phyloP scores from a whole-genome alignment of 164 flowering plant genomes.

The Nelumbo lutea region DNA sequence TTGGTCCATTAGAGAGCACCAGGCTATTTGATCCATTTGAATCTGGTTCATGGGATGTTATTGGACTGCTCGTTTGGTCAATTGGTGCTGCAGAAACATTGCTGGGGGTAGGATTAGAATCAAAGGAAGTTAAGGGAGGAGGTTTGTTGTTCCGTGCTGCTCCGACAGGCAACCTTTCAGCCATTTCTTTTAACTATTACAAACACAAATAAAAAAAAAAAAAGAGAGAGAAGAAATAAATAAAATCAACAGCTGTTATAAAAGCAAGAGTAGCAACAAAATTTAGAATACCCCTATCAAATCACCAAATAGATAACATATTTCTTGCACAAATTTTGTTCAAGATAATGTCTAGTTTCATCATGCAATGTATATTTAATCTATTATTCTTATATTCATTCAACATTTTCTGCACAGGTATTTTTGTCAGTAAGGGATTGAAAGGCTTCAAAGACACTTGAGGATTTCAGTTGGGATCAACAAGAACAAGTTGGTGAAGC shows the following conservation, averaged over 20 bases:
- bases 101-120: slow-evolving; percentile 38
- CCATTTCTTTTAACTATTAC: slow-evolving; percentile 86
- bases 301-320: neutral
- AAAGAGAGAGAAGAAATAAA: neutral
- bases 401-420: no score
- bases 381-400: no score
- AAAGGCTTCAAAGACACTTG: no score
- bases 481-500: neutral
- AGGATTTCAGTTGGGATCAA: no score
- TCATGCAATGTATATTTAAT: neutral
- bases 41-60: slow-evolving; percentile 39
- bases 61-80: slow-evolving; percentile 47
- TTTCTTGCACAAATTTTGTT: no score
- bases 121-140: slow-evolving; percentile 44
- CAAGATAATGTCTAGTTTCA: neutral
- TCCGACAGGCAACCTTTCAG: slow-evolving; percentile 88
- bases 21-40: slow-evolving; percentile 40
- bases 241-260: neutral
- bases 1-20: slow-evolving; percentile 53
- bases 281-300: neutral
- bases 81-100: slow-evolving; percentile 39
- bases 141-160: slow-evolving; percentile 54
- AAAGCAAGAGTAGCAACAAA: neutral
- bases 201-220: slow-evolving; percentile 4
- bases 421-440: no score